These are phyloP conservation scores for Monosporascus sp. DNA, from an alignment of 2,329 filamentous ascomycete genomes.

Conservation along the genomic window DNA sequence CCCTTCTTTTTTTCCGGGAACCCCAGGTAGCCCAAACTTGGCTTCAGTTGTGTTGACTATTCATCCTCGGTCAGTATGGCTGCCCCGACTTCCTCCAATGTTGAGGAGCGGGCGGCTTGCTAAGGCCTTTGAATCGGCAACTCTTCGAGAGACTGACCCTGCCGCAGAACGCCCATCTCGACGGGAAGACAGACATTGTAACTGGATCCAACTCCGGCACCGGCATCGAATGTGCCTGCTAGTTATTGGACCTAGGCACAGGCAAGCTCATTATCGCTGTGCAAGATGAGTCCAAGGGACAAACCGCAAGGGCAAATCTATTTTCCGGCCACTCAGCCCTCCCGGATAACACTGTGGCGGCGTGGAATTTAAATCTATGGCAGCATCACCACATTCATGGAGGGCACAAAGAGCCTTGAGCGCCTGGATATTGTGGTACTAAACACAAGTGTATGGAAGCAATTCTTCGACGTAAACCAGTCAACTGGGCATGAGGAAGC, in stretches of 20 bases:
- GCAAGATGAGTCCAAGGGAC: slow-evolving; percentile 4
- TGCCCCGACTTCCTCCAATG: too few relatives aligned
- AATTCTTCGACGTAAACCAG: background rate
- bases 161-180: slow-evolving; percentile 1
- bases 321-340: background rate
- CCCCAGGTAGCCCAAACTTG: too few relatives aligned
- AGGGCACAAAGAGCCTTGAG: slow-evolving; percentile 23
- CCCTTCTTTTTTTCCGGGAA: too few relatives aligned
- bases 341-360: slow-evolving; percentile 20
- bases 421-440: slow-evolving; percentile 35
- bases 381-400: slow-evolving; percentile 33
- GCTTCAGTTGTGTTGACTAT: too few relatives aligned
- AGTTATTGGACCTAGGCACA: slow-evolving; percentile 8
- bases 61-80: too few relatives aligned
- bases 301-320: background rate
- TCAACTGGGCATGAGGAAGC: slow-evolving; percentile 34
- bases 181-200: slow-evolving; percentile 10
- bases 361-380: slow-evolving; percentile 39
- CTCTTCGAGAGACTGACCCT: background rate
- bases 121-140: slow-evolving; percentile 3
- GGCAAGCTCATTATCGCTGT: slow-evolving; percentile 9
- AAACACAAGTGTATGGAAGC: slow-evolving; percentile 26
- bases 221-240: slow-evolving; percentile 2
- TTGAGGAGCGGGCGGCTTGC: background rate
- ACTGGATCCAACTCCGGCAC: slow-evolving; percentile 13